Evolutionary conservation across 83 land plant species (phyloP).

Genomic region (Thuja plicata): DNA sequence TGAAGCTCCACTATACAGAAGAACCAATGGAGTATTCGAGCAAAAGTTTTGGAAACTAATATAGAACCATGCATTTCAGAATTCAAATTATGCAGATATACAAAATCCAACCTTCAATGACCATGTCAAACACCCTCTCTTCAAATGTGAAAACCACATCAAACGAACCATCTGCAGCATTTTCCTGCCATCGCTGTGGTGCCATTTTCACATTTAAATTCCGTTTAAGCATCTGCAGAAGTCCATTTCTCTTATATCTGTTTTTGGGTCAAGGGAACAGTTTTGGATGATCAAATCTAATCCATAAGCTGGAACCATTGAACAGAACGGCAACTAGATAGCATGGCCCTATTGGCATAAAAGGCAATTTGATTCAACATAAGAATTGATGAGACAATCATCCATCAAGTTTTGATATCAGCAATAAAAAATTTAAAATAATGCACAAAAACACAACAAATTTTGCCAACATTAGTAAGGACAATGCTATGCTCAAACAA

Average conservation of each 20-base stretch:
- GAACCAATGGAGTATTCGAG: neutral
- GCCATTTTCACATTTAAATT: slow-evolving; percentile 73
- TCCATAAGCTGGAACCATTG: slow-evolving; percentile 1
- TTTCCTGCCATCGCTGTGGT: slow-evolving; percentile 96
- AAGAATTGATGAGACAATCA: no score
- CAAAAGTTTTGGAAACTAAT: neutral
- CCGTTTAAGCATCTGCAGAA: slow-evolving; percentile 84
- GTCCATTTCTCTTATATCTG: slow-evolving; percentile 93
- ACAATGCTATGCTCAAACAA: neutral
- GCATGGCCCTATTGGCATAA: no score
- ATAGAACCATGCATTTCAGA: neutral
- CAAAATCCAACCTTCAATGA: slow-evolving; percentile 67
- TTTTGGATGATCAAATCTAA: neutral
- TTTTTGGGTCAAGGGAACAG: slow-evolving; percentile 12
- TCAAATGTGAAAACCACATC: slow-evolving; percentile 96
- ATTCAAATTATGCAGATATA: neutral
- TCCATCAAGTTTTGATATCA: neutral
- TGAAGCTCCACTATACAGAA: neutral
- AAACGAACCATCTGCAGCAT: slow-evolving; percentile 88
- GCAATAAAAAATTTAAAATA: neutral
- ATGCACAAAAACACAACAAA: neutral
- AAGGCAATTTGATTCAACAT: no score
- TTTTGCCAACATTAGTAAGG: neutral
- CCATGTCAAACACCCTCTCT: slow-evolving; percentile 93
- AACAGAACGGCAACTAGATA: no score